Conservation (phyloP, 1,284 basidiomycete species). For the Mycocalia duriaeana region DNA sequence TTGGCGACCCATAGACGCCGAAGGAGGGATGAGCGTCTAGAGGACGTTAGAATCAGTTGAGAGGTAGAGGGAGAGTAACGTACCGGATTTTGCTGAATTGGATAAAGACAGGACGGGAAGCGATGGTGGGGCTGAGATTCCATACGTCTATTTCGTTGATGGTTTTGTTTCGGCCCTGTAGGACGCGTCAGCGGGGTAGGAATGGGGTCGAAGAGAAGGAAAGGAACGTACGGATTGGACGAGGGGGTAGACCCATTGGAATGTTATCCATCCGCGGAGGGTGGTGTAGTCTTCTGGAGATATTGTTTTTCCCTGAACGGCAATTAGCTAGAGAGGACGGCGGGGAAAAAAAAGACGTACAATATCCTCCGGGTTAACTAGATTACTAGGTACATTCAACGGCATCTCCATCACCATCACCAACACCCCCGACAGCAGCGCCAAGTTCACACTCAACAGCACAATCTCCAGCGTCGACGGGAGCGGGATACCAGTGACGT, state of each 20-base stretch:
- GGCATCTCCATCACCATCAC: conserved; percentile 51
- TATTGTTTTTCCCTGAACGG: conserved; percentile 42
- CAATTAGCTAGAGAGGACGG: not conserved
- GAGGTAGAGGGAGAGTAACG: conserved; percentile 14
- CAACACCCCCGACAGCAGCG: conserved; percentile 35
- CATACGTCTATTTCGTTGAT: conserved; percentile 72
- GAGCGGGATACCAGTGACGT: conserved; percentile 31
- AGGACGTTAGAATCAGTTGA: conserved; percentile 3
- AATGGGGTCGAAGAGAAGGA: not conserved
- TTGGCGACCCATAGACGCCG: conserved; percentile 64
- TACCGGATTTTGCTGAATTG: conserved; percentile 47
- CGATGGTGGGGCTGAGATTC: conserved; percentile 62
- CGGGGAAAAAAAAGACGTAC: conserved; percentile 29
- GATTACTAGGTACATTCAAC: conserved; percentile 45
- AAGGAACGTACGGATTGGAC: conserved; percentile 41
- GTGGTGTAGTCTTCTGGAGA: conserved; percentile 75
- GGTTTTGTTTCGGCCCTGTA: conserved; percentile 52
- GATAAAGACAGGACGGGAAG: conserved; percentile 61
- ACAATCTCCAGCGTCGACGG: conserved; percentile 28
- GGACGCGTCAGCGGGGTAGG: not conserved
- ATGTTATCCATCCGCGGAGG: conserved; percentile 76
- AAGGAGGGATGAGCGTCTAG: conserved; percentile 49
- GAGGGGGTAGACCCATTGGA: conserved; percentile 72
- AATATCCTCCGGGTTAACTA: conserved; percentile 44
- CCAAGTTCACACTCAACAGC: conserved; percentile 38